Evolutionary conservation across 345 rosid genomes (phyloP).

Genomic region (Ricinus communis): DNA sequence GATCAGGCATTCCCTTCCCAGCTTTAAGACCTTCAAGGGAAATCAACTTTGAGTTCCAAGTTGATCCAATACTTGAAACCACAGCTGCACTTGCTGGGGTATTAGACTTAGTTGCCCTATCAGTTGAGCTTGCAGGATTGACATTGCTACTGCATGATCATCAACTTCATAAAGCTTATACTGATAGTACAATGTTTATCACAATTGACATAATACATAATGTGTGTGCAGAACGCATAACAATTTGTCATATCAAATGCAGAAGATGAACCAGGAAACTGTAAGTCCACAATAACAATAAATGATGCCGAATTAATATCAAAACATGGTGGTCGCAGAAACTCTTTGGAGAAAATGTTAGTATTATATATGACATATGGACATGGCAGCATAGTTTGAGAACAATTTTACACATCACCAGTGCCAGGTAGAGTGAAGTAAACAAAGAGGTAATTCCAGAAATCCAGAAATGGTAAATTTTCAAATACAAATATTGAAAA

Average conservation of each 20-base stretch:
- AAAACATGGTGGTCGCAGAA: constrained; percentile 5
- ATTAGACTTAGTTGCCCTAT: constrained; percentile 35
- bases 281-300: not conserved
- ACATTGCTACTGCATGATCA: constrained; percentile 41
- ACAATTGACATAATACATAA: not conserved
- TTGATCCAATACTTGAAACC: constrained; percentile 38
- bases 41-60: constrained; percentile 32
- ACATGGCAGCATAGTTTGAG: not conserved
- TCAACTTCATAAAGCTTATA: constrained; percentile 5
- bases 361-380: no score
- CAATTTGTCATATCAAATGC: constrained; percentile 1
- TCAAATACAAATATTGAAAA: not conserved
- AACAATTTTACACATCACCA: not conserved
- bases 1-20: constrained; percentile 44
- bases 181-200: constrained; percentile 1
- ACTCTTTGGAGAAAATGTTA: not conserved
- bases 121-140: constrained; percentile 38
- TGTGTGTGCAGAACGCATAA: not conserved
- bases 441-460: not conserved
- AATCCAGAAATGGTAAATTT: not conserved
- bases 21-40: constrained; percentile 44
- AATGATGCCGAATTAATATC: not conserved
- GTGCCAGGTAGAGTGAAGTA: not conserved
- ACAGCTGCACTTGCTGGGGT: constrained; percentile 19
- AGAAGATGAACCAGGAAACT: constrained; percentile 5